phyloP scores from a whole-genome alignment of 2,329 filamentous ascomycete genomes.

The Colletotrichum destructivum region DNA sequence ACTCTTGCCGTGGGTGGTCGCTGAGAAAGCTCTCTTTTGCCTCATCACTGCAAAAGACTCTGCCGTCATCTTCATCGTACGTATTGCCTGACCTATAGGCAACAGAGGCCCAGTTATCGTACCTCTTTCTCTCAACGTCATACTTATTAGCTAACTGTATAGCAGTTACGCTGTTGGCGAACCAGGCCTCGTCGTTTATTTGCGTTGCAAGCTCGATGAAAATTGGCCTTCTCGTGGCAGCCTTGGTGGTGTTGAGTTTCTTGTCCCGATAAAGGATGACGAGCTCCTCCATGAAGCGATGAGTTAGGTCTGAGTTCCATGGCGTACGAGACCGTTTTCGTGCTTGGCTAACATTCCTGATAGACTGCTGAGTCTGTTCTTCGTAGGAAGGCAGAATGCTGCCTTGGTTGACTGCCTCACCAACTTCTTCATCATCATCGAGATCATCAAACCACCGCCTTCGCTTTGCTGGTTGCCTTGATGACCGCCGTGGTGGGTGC shows the following conservation, averaged over 20 bases:
- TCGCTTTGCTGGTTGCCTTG: not conserved
- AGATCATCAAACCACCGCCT: not conserved
- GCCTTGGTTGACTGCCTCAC: not conserved
- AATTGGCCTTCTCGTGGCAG: not conserved
- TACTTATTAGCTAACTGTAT: not conserved
- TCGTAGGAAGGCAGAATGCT: too few relatives aligned
- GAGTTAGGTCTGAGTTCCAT: not conserved
- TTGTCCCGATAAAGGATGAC: not conserved
- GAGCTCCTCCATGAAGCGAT: not conserved
- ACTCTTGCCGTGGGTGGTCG: too few relatives aligned
- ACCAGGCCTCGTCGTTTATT: not conserved
- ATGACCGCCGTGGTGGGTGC: too few relatives aligned
- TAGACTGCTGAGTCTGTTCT: not conserved
- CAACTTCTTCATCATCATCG: too few relatives aligned
- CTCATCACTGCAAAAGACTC: too few relatives aligned
- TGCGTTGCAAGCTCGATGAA: not conserved
- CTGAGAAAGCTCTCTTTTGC: too few relatives aligned
- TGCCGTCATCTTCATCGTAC: too few relatives aligned
- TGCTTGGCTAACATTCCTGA: not conserved
- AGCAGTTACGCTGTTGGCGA: not conserved
- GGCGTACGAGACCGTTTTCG: not conserved
- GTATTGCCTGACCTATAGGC: too few relatives aligned
- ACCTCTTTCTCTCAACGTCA: not conserved
- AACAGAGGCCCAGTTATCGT: not conserved
- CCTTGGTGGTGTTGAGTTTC: not conserved